Evolutionary conservation across 106 monocot species (phyloP).

Genomic region (Chionographis japonica): DNA sequence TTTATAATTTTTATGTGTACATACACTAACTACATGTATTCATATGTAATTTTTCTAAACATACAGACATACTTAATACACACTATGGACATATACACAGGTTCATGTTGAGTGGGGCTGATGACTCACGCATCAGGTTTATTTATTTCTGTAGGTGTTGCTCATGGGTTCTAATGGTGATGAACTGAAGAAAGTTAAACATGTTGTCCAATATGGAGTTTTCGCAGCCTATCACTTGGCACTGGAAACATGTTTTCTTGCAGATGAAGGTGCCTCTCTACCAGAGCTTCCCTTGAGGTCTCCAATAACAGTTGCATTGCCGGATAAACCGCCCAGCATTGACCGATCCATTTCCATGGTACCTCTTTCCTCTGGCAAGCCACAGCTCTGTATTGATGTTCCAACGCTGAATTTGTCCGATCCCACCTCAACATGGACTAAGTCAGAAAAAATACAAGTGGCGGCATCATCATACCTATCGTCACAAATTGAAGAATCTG

Average conservation of each 20-base stretch:
- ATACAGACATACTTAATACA: background rate
- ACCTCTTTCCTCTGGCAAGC: constrained; percentile 38
- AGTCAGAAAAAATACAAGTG: constrained; percentile 5
- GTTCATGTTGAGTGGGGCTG: background rate
- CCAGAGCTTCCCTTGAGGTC: constrained; percentile 58
- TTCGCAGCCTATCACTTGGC: constrained; percentile 78
- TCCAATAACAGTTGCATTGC: constrained; percentile 63
- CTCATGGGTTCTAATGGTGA: constrained; percentile 55
- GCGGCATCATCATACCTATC: background rate
- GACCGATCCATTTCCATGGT: constrained; percentile 50
- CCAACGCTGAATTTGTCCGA: constrained; percentile 3
- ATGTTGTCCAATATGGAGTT: constrained; percentile 64
- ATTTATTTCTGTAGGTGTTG: constrained; percentile 34
- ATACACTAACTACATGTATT: no score
- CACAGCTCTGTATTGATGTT: constrained; percentile 5
- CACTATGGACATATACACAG: background rate
- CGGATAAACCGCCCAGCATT: constrained; percentile 44
- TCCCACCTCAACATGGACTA: background rate
- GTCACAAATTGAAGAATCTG: background rate
- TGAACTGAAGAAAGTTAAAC: constrained; percentile 73
- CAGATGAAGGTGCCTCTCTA: constrained; percentile 70
- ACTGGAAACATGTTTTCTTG: constrained; percentile 76
- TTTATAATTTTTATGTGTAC: no score
- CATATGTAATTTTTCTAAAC: no score
- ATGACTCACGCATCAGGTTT: background rate